These are phyloP conservation scores for Mortierella sp. DNA, from an alignment of 371 early-diverging fungal species.

Conservation along the genomic window DNA sequence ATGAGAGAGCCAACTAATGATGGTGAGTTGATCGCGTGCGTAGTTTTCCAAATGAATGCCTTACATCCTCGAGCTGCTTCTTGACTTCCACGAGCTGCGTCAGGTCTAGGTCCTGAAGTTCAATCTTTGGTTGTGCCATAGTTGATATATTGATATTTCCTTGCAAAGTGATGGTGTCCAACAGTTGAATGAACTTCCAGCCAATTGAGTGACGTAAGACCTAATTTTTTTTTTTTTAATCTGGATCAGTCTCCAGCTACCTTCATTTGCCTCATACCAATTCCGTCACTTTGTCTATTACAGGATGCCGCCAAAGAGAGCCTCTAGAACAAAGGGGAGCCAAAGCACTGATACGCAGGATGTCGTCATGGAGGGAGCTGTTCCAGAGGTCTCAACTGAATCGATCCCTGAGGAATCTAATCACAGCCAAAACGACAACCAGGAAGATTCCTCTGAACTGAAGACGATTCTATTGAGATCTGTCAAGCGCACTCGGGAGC, in stretches of 20 bases:
- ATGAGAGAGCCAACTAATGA: not conserved
- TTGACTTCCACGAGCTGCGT: slow-evolving; percentile 87
- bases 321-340: slow-evolving; percentile 28
- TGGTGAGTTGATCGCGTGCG: slow-evolving; percentile 4
- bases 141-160: slow-evolving; percentile 21
- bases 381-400: slow-evolving; percentile 17
- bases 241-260: not conserved
- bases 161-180: not conserved
- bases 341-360: slow-evolving; percentile 30
- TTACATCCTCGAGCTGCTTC: slow-evolving; percentile 87
- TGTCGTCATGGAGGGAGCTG: slow-evolving; percentile 28
- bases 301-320: slow-evolving; percentile 49
- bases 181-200: too few relatives aligned
- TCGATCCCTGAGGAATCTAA: slow-evolving; percentile 19
- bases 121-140: slow-evolving; percentile 65
- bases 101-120: slow-evolving; percentile 86
- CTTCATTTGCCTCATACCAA: slow-evolving; percentile 1
- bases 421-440: not conserved
- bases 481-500: slow-evolving; percentile 68
- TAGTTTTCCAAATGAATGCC: not conserved
- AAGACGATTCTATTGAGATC: slow-evolving; percentile 59
- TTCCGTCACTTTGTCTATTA: not conserved
- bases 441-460: slow-evolving; percentile 11
- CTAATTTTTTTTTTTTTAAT: too few relatives aligned
- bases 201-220: not conserved